phyloP scores from a whole-genome alignment of 306 rosid species.

The Inga leiocalycina region DNA sequence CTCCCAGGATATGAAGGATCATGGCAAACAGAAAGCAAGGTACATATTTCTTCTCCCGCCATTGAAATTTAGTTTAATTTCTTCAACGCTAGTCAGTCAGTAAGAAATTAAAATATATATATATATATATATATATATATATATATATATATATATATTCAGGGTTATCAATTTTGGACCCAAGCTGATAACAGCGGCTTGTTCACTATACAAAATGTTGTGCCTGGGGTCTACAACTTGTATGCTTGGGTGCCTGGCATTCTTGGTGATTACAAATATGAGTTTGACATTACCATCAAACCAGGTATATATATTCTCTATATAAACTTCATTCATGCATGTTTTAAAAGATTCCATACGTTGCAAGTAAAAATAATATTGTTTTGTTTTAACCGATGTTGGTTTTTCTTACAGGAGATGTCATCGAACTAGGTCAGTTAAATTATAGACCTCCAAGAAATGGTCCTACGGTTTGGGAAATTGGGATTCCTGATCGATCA shows the following conservation, averaged over 20 bases:
- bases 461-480: slow-evolving; percentile 92
- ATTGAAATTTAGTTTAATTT: slow-evolving; percentile 43
- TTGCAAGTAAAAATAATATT: background rate
- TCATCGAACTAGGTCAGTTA: slow-evolving; percentile 25
- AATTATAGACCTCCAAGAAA: slow-evolving; percentile 67
- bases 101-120: background rate
- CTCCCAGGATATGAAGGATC: slow-evolving; percentile 75
- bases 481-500: slow-evolving; percentile 80
- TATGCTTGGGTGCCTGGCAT: slow-evolving; percentile 85
- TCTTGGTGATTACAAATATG: slow-evolving; percentile 73
- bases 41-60: slow-evolving; percentile 4
- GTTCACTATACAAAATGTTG: slow-evolving; percentile 58
- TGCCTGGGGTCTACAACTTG: slow-evolving; percentile 72
- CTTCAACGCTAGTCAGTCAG: slow-evolving; percentile 46
- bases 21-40: slow-evolving; percentile 88
- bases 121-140: too few relatives aligned
- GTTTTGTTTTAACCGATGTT: background rate
- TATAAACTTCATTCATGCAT: background rate
- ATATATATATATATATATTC: background rate
- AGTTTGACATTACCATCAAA: slow-evolving; percentile 46
- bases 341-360: background rate
- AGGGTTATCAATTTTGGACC: slow-evolving; percentile 97
- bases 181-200: slow-evolving; percentile 51
- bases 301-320: slow-evolving; percentile 38
- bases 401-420: slow-evolving; percentile 32